These are phyloP conservation scores for Striga asiatica DNA, from an alignment of 257 asterid species.

Conservation along the genomic window DNA sequence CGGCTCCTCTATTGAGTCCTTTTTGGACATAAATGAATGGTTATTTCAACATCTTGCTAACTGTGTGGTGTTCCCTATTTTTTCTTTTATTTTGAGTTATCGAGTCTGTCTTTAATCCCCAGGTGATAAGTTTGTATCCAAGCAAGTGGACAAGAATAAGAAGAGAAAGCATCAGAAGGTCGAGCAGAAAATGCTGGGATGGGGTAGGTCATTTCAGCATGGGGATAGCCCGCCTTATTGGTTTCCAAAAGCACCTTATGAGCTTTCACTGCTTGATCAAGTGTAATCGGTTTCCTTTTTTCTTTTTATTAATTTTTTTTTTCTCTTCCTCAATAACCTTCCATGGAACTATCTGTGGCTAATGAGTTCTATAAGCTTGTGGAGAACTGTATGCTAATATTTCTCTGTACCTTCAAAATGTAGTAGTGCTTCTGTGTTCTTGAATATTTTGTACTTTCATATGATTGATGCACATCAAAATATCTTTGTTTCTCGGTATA, in stretches of 20 bases:
- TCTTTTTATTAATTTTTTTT: too few species aligned
- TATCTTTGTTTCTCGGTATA: neutral
- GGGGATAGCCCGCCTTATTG: neutral
- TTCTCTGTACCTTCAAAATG: neutral
- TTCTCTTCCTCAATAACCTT: neutral
- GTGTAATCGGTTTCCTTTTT: neutral
- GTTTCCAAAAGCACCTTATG: neutral
- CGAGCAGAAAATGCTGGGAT: slow-evolving; percentile 92
- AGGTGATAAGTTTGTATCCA: slow-evolving; percentile 76
- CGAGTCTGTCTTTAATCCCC: slow-evolving; percentile 17
- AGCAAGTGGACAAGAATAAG: slow-evolving; percentile 80
- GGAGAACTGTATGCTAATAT: neutral
- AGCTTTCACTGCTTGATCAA: neutral
- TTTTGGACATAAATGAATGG: neutral
- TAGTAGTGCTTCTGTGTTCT: neutral
- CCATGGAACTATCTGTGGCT: slow-evolving; percentile 4
- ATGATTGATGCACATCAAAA: neutral
- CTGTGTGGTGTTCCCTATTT: neutral
- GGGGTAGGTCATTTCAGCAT: slow-evolving; percentile 55
- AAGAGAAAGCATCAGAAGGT: slow-evolving; percentile 78
- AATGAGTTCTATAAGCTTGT: neutral
- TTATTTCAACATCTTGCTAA: neutral
- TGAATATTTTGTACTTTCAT: neutral
- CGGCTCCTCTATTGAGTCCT: neutral
- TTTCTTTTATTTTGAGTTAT: neutral